phyloP scores from a whole-genome alignment of 129 eudicot genomes.

The Flaveria brownii region DNA sequence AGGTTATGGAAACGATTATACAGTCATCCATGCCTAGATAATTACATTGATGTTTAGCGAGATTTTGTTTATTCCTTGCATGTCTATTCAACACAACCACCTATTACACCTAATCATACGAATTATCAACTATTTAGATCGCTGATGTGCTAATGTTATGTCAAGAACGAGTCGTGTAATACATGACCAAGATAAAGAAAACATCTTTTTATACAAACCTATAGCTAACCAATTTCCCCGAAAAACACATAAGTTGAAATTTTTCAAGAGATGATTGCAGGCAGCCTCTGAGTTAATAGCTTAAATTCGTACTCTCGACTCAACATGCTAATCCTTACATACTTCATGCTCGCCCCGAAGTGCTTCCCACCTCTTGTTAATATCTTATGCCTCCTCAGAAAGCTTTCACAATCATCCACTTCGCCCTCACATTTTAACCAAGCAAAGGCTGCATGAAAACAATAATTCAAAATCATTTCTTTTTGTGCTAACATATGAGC shows the following conservation, averaged over 20 bases:
- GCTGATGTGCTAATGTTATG: not conserved
- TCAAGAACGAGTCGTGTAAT: not conserved
- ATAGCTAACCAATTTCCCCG: no score
- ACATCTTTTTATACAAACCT: conserved; percentile 10
- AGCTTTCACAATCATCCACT: conserved; percentile 47
- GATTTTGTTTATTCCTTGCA: no score
- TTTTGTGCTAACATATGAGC: not conserved
- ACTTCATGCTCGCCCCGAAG: conserved; percentile 45
- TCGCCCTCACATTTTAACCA: conserved; percentile 65
- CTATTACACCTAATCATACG: not conserved
- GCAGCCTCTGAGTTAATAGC: conserved; percentile 34
- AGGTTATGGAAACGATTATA: no score
- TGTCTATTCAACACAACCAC: no score
- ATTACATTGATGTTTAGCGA: no score
- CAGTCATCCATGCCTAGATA: no score
- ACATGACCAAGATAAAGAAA: not conserved
- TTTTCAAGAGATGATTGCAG: conserved; percentile 8
- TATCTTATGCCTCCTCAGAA: conserved; percentile 50
- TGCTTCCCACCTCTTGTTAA: conserved; percentile 51
- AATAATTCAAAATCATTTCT: not conserved
- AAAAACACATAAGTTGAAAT: not conserved
- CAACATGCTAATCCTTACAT: conserved; percentile 66
- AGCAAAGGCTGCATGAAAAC: conserved; percentile 63
- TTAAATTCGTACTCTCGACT: conserved; percentile 55
- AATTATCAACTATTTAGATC: not conserved